Evolutionary conservation across 1,139 yeast species (phyloP), one percentile per base, ranked within the genome.

Genomic region (Nakaseomyces glabratus): DNA sequence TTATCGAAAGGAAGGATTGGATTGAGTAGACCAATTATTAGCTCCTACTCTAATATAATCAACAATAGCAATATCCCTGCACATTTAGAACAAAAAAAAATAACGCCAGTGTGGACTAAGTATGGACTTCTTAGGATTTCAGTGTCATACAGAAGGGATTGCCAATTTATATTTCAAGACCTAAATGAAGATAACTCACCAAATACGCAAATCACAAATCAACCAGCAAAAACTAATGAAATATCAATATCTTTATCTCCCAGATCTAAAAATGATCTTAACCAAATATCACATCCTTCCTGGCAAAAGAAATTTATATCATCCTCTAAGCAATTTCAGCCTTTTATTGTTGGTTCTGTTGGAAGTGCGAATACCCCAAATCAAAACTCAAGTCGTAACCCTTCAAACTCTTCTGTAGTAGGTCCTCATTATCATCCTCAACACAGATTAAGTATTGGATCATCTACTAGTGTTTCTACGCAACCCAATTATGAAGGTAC

Each of bases 1-100:
- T 66, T 77, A 17, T 80, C 93, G 2, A 79, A 77, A 49, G 95
- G 95, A 2, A 62, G 96, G 43, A 72, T 85, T 17, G 96, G 96
- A 0, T 66, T 88, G 37, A 77, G 88, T 39, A 81, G 79, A 51
- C 65, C 79, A 2, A 69, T 85, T 2, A 65, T 73, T 4, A 57
- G 55, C 22, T 43, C 74, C 59, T 41, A 66, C 53, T 45, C 69
- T 49, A 52, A 62, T 51, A 60, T 53, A 46, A 43, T 56, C 47
- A 50, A 60, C 24, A 60, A 58, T 30, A 47, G 51, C 11, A 55
- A 50, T 34, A 42, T 65, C 0, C 72, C 68, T 12, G 55, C 73
- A 8, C 86, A 79, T 49, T 57, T 78, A 41, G 68, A 68, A 16
- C 80, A 75, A 35, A 73, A 72, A 50, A 67, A 67, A 38, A 72